Evolutionary conservation across 2,329 filamentous ascomycete genomes (phyloP), one percentile per base, ranked within the genome.

Genomic region (Ilyonectria destructans): DNA sequence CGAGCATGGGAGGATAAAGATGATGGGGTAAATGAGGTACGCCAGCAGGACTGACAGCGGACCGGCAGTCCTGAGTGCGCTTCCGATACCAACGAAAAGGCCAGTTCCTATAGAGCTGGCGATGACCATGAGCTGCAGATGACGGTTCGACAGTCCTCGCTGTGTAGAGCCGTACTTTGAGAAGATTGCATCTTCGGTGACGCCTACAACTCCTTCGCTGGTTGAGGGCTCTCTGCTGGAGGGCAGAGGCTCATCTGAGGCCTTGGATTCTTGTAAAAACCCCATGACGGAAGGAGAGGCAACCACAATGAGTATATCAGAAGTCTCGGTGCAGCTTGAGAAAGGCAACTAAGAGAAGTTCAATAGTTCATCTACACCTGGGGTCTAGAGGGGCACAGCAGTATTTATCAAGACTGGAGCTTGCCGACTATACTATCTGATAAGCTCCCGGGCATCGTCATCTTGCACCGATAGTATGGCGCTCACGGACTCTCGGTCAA

Each of bases 41-140:
- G 81, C 82, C 33, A 84, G 78, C 26, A 83, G 46, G 6, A 84
- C 77, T 4, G 81, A 82, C 26, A 83, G 75, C 1, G 82, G 82
- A 8, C 82, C 82, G 46, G 81, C 78, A 49, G 80, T 74, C 69
- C 77, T 75, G 17, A 84, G 77, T 5, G 79, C 78, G 61, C 80
- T 75, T 66, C 82, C 82, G 52, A 83, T 82, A 48, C 82, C 81
- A 62, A 83, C 79, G 69, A 80, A 83, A 29, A 84, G 78, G 31
- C 81, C 82, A 12, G 79, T 82, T 9, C 82, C 82, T 58, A 84
- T 84, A 33, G 80, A 80, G 45, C 83, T 82, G 13, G 81, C 83
- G 13, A 85, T 83, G 12, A 81, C 82, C 81, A 85, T 85, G 58
- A 85, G 80, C 69, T 85, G 83, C 15, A 85, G 81, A 62, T 84